Percentiles rank a stretch among this genome's conserved stretches.
Conservation (phyloP, 2,329 filamentous ascomycete genomes). For the Ophiocordyceps camponoti-floridani region DNA sequence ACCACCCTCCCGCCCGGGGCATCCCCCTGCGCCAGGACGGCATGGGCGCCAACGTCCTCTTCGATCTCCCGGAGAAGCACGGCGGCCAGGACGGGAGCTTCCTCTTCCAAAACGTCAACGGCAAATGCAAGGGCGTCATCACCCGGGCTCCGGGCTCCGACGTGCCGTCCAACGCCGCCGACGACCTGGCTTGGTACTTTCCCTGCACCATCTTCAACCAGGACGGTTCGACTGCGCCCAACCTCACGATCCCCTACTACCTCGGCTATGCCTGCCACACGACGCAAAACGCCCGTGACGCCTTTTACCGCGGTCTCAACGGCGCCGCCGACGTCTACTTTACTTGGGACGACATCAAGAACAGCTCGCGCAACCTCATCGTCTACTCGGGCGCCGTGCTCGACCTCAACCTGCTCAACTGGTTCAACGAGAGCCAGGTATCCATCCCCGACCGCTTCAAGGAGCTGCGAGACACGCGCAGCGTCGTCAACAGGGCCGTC, state of each 20-base stretch:
- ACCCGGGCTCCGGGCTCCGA: slow-evolving; percentile 52
- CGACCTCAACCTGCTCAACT: slow-evolving; percentile 72
- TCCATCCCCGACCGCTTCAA: slow-evolving; percentile 60
- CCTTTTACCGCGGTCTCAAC: slow-evolving; percentile 54
- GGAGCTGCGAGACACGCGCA: slow-evolving; percentile 52
- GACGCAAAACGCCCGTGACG: slow-evolving; percentile 42
- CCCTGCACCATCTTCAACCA: slow-evolving; percentile 85
- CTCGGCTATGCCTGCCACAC: slow-evolving; percentile 84
- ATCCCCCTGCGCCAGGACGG: slow-evolving; percentile 39
- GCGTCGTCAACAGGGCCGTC: slow-evolving; percentile 40
- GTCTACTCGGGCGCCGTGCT: slow-evolving; percentile 91
- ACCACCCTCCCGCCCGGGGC: slow-evolving; percentile 64
- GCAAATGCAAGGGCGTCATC: slow-evolving; percentile 84
- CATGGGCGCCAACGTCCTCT: slow-evolving; percentile 60
- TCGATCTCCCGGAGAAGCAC: slow-evolving; percentile 64
- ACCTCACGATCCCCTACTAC: slow-evolving; percentile 59
- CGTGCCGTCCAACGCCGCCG: slow-evolving; percentile 56
- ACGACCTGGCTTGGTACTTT: slow-evolving; percentile 88
- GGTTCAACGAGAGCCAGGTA: slow-evolving; percentile 77
- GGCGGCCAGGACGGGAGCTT: slow-evolving; percentile 91
- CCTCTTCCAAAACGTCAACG: slow-evolving; percentile 96
- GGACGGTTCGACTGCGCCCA: slow-evolving; percentile 68
- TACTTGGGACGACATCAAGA: slow-evolving; percentile 86
- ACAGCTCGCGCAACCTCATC: slow-evolving; percentile 73
- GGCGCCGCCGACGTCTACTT: slow-evolving; percentile 81